Evolutionary conservation across 495 filamentous ascomycete genomes (phyloP).

Genomic region (Podospora tetraspora): DNA sequence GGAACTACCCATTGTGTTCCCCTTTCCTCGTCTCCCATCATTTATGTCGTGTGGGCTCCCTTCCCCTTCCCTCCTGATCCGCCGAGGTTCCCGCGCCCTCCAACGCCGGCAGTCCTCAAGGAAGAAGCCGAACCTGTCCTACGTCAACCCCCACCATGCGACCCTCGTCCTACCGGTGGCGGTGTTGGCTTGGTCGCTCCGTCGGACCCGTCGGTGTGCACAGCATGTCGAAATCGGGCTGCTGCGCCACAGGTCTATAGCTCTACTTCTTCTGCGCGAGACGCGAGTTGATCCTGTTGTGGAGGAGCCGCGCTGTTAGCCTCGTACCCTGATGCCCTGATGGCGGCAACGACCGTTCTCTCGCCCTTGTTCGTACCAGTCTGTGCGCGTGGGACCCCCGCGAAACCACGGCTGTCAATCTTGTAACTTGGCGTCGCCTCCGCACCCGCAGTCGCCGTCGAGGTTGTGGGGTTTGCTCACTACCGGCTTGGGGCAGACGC

Average conservation of each 20-base stretch:
- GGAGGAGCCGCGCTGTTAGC: background rate
- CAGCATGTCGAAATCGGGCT: background rate
- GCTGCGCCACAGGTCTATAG: background rate
- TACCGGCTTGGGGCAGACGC: background rate
- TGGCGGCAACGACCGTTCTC: background rate
- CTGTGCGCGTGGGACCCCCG: background rate
- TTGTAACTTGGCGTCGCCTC: background rate
- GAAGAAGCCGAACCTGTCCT: background rate
- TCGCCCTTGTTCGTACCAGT: background rate
- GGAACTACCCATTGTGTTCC: background rate
- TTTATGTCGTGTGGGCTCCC: background rate
- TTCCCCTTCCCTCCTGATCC: background rate
- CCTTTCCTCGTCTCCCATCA: background rate
- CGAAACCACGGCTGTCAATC: background rate
- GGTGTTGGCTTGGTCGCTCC: background rate
- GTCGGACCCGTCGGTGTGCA: background rate
- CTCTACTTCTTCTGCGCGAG: background rate
- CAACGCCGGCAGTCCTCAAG: background rate
- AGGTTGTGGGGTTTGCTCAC: background rate
- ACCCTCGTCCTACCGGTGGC: background rate
- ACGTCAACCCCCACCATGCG: background rate
- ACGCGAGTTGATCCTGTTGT: background rate
- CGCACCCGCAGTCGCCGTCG: constrained; percentile 2
- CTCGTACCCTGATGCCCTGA: background rate
- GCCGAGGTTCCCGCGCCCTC: background rate